phyloP scores from a whole-genome alignment of 1,139 yeast genomes.

The Yamadazyma taylorii region DNA sequence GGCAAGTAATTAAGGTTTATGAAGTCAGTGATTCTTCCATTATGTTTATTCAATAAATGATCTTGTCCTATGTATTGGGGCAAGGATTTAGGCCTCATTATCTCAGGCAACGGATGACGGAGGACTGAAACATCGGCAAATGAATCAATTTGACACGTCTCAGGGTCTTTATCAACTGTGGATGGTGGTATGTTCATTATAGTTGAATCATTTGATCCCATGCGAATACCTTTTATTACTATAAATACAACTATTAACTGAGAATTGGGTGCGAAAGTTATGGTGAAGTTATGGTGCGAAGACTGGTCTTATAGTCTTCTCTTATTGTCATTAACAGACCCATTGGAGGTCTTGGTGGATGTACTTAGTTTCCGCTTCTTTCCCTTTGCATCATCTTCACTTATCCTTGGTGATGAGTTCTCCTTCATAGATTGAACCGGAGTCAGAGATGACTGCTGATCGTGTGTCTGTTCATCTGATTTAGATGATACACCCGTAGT shows the following conservation, averaged over 20 bases:
- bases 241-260: constrained; percentile 1
- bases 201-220: too few relatives aligned
- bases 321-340: constrained; percentile 13
- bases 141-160: too few relatives aligned
- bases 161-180: too few relatives aligned
- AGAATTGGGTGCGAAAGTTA: neutral
- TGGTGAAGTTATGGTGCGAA: neutral
- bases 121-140: neutral
- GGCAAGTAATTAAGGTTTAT: constrained; percentile 41
- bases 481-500: too few relatives aligned
- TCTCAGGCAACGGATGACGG: constrained; percentile 11
- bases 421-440: too few relatives aligned
- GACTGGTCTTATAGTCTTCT: constrained; percentile 7
- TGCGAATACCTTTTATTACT: too few relatives aligned
- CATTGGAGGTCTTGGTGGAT: constrained; percentile 11
- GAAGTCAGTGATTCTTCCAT: constrained; percentile 35
- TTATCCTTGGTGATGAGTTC: constrained; percentile 22
- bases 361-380: constrained; percentile 22
- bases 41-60: constrained; percentile 27
- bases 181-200: too few relatives aligned
- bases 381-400: constrained; percentile 21
- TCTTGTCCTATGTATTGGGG: constrained; percentile 38
- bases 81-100: constrained; percentile 25
- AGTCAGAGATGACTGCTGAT: too few relatives aligned
- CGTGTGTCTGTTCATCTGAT: too few relatives aligned